Conservation (phyloP, 75 land plant species). For the Isoetes taiwanensis region DNA sequence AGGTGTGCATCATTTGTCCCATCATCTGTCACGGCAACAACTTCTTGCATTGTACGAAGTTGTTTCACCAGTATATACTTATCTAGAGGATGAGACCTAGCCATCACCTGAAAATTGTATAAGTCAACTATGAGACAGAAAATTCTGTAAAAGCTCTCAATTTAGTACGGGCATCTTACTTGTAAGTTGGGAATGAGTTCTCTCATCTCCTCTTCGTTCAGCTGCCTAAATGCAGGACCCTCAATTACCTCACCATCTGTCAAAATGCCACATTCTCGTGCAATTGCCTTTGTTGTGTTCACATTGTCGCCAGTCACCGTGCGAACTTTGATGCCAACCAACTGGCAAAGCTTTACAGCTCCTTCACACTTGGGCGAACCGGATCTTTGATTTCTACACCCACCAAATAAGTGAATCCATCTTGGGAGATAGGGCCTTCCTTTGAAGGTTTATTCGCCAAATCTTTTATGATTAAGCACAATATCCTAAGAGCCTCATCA, state of each 20-base stretch:
- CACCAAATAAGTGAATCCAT: constrained; percentile 56
- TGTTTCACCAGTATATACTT: constrained; percentile 81
- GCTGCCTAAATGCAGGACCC: constrained; percentile 73
- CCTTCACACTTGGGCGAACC: constrained; percentile 89
- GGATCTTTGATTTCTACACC: constrained; percentile 96
- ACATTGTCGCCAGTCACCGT: constrained; percentile 99
- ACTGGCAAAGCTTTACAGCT: constrained; percentile 74
- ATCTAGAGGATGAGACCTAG: constrained; percentile 89
- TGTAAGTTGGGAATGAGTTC: constrained; percentile 62
- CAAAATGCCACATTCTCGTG: constrained; percentile 93
- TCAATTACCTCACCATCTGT: constrained; percentile 83
- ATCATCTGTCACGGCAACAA: constrained; percentile 98
- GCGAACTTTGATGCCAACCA: constrained; percentile 85
- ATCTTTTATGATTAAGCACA: no score
- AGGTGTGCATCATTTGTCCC: no score
- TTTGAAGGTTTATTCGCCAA: no score
- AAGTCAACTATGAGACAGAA: no score
- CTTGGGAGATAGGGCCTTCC: no score
- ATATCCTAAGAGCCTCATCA: no score
- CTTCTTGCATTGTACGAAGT: constrained; percentile 55
- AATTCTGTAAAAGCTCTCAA: no score
- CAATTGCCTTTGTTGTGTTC: constrained; percentile 88
- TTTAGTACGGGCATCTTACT: no score
- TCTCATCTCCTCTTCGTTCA: constrained; percentile 38
- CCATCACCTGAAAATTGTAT: constrained; percentile 84